These are phyloP conservation scores for Bretschneidera sinensis DNA, from an alignment of 345 rosid genomes.

Conservation along the genomic window DNA sequence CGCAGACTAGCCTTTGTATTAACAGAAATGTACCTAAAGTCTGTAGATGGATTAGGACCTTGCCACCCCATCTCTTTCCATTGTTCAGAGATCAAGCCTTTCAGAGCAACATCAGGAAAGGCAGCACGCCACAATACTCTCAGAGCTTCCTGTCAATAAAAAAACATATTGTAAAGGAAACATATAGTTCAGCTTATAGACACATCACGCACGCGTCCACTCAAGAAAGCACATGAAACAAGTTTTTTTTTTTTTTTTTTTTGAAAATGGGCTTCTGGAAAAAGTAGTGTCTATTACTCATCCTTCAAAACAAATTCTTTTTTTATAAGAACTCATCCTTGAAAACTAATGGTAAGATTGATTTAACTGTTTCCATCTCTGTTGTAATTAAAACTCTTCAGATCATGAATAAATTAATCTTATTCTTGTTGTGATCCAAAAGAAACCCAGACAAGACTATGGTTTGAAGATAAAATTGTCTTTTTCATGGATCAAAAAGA, in stretches of 20 bases:
- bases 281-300: background rate
- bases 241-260: too few relatives aligned
- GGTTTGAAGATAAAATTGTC: background rate
- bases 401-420: background rate
- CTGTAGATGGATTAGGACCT: slow-evolving; percentile 96
- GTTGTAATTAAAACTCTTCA: background rate
- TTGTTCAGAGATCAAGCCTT: slow-evolving; percentile 78
- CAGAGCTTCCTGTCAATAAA: slow-evolving; percentile 65
- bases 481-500: background rate
- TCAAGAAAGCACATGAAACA: background rate
- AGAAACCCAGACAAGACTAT: background rate
- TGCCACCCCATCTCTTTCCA: slow-evolving; percentile 99
- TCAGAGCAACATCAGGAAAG: slow-evolving; percentile 60
- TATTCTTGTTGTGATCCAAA: too few relatives aligned
- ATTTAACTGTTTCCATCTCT: too few relatives aligned
- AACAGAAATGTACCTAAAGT: slow-evolving; percentile 61
- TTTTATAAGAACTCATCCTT: background rate
- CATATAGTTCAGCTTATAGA: background rate
- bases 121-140: slow-evolving; percentile 71
- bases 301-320: background rate
- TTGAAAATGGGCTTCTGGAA: slow-evolving; percentile 1
- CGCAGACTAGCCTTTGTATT: background rate
- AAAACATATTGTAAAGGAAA: slow-evolving; percentile 7
- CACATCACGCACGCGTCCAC: background rate
- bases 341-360: too few relatives aligned